Base-by-base conservation (phyloP, 73 alveolate species). In the Tetrahymena elliotti region DNA sequence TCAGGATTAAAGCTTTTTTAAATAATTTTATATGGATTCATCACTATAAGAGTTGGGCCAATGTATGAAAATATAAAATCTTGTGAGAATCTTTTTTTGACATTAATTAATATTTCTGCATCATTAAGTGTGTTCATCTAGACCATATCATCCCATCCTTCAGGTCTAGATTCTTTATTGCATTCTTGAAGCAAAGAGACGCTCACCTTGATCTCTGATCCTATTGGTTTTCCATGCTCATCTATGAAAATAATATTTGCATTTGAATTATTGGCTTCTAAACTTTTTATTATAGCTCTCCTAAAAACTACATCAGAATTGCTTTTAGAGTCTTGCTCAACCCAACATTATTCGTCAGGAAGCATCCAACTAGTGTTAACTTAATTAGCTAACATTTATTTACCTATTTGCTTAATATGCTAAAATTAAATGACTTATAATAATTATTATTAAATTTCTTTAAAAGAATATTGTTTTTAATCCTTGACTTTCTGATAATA, bases 51-150 rank as follows among this genome's bases (percentile, higher is more conserved):
- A 37, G 99, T 98, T 10, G 99, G 99, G 36, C 99, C 99, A 38
- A 98, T 99, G 95, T 98, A 98, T 18, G 99, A 98, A 96, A 98
- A 98, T 83, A 98, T 98, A 92, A 95, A 97, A 96, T 98, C 98
- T 83, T 95, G 40, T 31, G 93, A 84, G 97, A 98, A 98, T 95
- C 99, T 93, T 93, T 96, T 97, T 94, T 96, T 96, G 38, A 98
- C 95, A 95, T 98, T 98, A 84, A 95, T 92, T 83, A 98, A 97
- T 93, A 98, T 94, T 82, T 98, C 97, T 4, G 98, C 97, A 93
- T 97, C 98, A 84, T 97, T 97, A 0, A 97, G 96, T 18, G 96
- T 98, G 35, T 96, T 96, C 96, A 97, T 96, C 53, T 97, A 98
- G 47, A 97, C 97, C 99, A 97, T 97, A 93, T 97, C 99, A 36